Percentiles rank a stretch among this genome's conserved stretches.
phyloP scores from a whole-genome alignment of 768 basidiomycete genomes.

The Russula griseocarnosa region DNA sequence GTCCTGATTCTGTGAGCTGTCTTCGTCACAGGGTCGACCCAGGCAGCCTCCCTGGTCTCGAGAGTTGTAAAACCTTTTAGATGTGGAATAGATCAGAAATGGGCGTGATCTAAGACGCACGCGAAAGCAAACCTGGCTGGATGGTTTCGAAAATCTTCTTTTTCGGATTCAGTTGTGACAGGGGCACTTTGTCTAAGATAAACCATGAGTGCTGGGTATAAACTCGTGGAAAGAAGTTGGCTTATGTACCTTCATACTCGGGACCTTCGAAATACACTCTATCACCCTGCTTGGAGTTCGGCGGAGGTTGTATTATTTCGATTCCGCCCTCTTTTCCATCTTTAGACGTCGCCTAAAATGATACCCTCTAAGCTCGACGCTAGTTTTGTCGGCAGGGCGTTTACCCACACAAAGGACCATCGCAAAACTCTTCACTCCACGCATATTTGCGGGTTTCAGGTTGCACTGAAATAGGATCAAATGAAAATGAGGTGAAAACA shows the following conservation, averaged over 20 bases:
- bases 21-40: constrained; percentile 82
- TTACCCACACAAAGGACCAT: constrained; percentile 87
- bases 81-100: background rate
- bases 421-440: constrained; percentile 95
- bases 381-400: background rate
- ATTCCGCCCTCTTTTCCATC: constrained; percentile 87
- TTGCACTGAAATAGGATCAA: constrained; percentile 56
- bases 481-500: background rate
- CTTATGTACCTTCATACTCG: constrained; percentile 68
- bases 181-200: constrained; percentile 53
- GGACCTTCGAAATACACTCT: constrained; percentile 92
- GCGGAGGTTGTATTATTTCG: constrained; percentile 87
- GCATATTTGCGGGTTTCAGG: constrained; percentile 93
- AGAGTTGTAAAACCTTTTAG: constrained; percentile 79
- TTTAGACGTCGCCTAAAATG: constrained; percentile 75
- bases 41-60: constrained; percentile 82
- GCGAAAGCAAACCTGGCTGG: constrained; percentile 65
- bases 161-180: constrained; percentile 92
- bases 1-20: constrained; percentile 82
- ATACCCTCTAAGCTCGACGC: background rate
- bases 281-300: constrained; percentile 84
- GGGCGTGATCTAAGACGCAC: constrained; percentile 1
- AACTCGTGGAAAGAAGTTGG: background rate
- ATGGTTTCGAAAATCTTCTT: constrained; percentile 99
- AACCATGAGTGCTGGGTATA: constrained; percentile 1